Conservation (phyloP, 1,139 yeast species). For the Schwanniomyces etchellsii region DNA sequence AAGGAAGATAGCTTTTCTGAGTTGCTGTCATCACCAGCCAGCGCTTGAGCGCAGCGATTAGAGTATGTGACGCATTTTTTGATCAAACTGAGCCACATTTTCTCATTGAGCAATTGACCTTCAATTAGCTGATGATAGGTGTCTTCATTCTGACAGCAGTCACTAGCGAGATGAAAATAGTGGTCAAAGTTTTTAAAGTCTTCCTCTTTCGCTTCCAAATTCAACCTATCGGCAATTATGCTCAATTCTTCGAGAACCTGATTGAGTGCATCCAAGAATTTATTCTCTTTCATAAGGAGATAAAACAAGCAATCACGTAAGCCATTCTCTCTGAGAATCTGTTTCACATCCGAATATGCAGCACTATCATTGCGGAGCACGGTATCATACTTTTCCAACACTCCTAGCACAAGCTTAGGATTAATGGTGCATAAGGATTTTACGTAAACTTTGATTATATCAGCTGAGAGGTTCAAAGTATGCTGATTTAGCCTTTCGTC, state of each 20-base stretch:
- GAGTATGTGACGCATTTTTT: slow-evolving; percentile 22
- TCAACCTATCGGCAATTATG: not conserved
- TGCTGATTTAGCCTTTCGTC: not conserved
- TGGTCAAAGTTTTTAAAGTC: not conserved
- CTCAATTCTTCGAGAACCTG: not conserved
- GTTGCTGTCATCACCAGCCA: slow-evolving; percentile 5
- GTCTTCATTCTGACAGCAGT: not conserved
- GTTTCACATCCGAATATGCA: not conserved
- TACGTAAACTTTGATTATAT: not conserved
- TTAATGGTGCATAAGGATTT: not conserved
- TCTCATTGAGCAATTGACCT: slow-evolving; percentile 22
- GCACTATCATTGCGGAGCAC: not conserved
- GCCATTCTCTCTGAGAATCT: not conserved
- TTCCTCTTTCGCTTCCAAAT: not conserved
- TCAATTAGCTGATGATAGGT: slow-evolving; percentile 8
- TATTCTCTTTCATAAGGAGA: not conserved
- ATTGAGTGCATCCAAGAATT: not conserved
- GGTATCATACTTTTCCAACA: not conserved
- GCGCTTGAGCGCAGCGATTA: slow-evolving; percentile 7
- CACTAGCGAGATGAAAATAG: not conserved
- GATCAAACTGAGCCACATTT: slow-evolving; percentile 35
- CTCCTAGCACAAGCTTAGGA: not conserved
- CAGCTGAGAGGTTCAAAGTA: not conserved
- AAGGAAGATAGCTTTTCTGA: slow-evolving; percentile 15
- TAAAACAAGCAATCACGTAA: not conserved